A percentile compares a stretch with the other conserved stretches of the same genome.
Conservation (phyloP, 176 grass and related monocot genomes). For the Themeda triandra region DNA sequence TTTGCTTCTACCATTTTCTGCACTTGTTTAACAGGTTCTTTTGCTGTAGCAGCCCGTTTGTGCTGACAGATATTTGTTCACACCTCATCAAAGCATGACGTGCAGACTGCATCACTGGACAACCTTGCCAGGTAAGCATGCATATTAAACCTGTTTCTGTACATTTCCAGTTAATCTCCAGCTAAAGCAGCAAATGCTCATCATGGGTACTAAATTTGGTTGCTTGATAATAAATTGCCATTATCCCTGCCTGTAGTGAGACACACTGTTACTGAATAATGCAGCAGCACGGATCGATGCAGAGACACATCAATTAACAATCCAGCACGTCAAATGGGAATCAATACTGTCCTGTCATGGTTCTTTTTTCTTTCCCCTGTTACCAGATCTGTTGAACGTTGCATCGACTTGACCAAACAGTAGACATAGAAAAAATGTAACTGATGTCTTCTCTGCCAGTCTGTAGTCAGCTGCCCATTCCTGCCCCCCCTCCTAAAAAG, state of each 20-base stretch:
- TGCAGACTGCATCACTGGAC: slow-evolving; percentile 10
- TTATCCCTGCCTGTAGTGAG: slow-evolving; percentile 7
- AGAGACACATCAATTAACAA: neutral
- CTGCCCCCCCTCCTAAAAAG: neutral
- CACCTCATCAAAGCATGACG: slow-evolving; percentile 13
- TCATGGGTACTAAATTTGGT: slow-evolving; percentile 21
- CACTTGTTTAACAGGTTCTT: neutral
- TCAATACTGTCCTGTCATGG: neutral
- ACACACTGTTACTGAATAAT: slow-evolving; percentile 12
- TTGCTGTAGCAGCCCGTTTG: neutral
- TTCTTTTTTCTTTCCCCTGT: neutral
- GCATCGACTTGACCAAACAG: neutral
- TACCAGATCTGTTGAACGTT: slow-evolving; percentile 8
- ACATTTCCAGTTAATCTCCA: slow-evolving; percentile 29
- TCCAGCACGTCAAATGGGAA: neutral
- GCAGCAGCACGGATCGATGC: neutral
- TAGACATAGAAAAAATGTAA: neutral
- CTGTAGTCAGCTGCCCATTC: neutral
- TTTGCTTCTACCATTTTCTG: neutral
- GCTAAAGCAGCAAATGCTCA: slow-evolving; percentile 26
- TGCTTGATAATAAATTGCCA: slow-evolving; percentile 27
- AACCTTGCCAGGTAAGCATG: slow-evolving; percentile 23
- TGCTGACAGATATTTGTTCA: slow-evolving; percentile 2
- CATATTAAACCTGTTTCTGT: neutral
- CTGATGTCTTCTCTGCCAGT: neutral